Base-by-base conservation (phyloP, 306 rosid species). In the Gillenia trifoliata region DNA sequence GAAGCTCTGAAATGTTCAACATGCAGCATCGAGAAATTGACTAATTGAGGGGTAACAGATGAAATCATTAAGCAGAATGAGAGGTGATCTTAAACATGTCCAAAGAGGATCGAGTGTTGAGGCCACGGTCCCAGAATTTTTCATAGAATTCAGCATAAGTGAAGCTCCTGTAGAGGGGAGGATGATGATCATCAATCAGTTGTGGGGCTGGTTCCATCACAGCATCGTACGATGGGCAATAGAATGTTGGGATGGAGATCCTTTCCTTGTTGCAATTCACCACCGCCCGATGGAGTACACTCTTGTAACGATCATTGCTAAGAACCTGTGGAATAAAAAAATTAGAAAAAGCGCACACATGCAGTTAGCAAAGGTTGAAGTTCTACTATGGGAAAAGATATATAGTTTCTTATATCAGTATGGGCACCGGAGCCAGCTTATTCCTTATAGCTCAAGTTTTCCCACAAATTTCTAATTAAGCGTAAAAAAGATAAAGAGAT, bases 171-270 rank as follows among this genome's bases (percentile, higher is more conserved):
- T 71, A 71, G 6, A 13, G 45, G 47, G 80, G 38, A 2, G 77
- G 69, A 12, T 45, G 28, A 28, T 57, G 70, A 8, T 4, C 56
- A 6, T 71, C 60, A 4, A 66, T 25, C 25, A 80, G 66, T 26
- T 56, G n/a, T 17, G 40, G 64, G 3, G 74, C 84, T 15, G 77
- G 77, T 4, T 66, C 69, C 22, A 76, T 71, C 22, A 28, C 52
- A 1, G 84, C 80, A 65, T 71, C 80, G 20, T 66, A 71, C 6
- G 74, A 81, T 5, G 84, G 80, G 64, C 77, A 75, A 30, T 75
- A 76, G 78, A 81, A 81, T 7, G 84, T 70, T 26, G 78, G 80
- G n/a, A 81, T 76, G 13, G 84, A 81, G 74, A 81, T 45, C 70
- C 80, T 75, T 29, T 75, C 77, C 52, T 65, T 64, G 29, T 66